Conservation (phyloP, 83 land plant genomes). For the Picea mariana region DNA sequence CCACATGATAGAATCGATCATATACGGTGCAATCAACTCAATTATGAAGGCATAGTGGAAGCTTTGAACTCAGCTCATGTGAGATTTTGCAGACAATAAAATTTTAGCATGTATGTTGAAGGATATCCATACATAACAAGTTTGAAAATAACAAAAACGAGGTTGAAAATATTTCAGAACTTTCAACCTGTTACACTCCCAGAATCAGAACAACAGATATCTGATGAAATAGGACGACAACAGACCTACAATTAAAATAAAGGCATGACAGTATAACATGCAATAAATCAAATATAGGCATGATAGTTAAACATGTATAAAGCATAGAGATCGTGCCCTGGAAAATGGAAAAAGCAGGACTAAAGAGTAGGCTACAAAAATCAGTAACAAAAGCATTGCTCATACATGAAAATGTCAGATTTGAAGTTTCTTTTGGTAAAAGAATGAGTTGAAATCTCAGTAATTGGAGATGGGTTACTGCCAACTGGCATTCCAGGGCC, state of each 20-base stretch:
- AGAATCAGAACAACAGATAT: not conserved
- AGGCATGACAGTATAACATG: not conserved
- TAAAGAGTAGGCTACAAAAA: not conserved
- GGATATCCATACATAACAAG: not conserved
- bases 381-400: not conserved
- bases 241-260: not conserved
- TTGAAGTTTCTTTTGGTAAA: not conserved
- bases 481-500: too few relatives aligned
- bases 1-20: not conserved
- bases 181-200: not conserved
- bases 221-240: not conserved
- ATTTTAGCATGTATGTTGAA: not conserved
- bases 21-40: not conserved
- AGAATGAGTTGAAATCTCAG: too few relatives aligned
- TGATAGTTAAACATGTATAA: not conserved
- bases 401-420: not conserved
- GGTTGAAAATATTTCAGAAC: not conserved
- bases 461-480: too few relatives aligned
- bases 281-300: not conserved
- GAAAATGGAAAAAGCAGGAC: not conserved
- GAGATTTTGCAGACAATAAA: not conserved
- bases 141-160: not conserved
- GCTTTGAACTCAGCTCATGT: not conserved
- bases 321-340: not conserved
- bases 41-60: not conserved